Base-by-base conservation (phyloP, 495 filamentous ascomycete genomes). In the Penicillium canescens region DNA sequence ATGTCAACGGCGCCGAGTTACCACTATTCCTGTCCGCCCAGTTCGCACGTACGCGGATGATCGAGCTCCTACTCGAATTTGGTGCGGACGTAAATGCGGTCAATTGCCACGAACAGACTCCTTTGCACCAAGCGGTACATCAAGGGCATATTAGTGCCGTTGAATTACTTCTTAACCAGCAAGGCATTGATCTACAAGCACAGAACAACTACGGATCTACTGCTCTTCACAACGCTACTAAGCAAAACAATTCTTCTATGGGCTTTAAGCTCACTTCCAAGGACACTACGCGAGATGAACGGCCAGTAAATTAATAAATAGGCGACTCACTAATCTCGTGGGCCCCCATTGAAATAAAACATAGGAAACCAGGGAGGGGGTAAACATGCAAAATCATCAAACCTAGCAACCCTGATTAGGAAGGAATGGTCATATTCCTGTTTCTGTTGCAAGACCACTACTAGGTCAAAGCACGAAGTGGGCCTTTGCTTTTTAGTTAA, bases 41-140 rank as follows among this genome's bases (percentile, higher is more conserved):
- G 11, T 46, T 16, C 18, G 43, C 2, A 35, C 43, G 24, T 7
- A 35, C 43, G 24, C 24, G 12, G 18, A 16, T 46, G 28, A 46
- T 46, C 14, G 43, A 46, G 14, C 43, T 46, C 12, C 18, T 46
- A 34, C 43, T 46, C 43, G 43, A 20, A 21, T 44, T 44, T 24
- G 35, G 42, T 44, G 42, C 42, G 5, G 21, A 44, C 14, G 42
- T 24, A 8, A 44, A 44, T 44, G 42, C 42, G 14, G 42, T 5
- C 42, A 24, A 44, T n/a, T n/a, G 42, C 8, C 42, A n/a, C 14
- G 42, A n/a, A 24, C 26, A 44, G 4, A 44, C 42, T 44, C 42
- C 21, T 4, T 44, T 26, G 26, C 4, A 44, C 42, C 42, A 44
- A 8, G 42, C 42, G 42, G 43, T 14, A 34, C 6, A 46, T 46